Conservation (phyloP, 2,329 filamentous ascomycete species). For the Fusarium sp. region DNA sequence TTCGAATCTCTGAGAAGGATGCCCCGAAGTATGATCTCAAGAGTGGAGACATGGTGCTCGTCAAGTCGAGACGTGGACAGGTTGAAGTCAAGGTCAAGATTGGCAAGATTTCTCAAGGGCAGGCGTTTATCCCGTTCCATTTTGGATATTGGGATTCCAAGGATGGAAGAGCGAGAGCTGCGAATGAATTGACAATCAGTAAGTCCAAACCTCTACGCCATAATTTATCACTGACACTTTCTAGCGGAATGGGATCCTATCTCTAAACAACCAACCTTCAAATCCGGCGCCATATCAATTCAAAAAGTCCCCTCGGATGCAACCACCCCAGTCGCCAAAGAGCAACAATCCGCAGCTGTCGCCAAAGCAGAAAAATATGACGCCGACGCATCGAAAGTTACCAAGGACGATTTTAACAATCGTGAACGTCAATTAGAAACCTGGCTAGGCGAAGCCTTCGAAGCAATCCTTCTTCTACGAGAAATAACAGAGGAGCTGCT, state of each 20-base stretch:
- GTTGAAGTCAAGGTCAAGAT: neutral
- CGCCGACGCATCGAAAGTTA: accelerated
- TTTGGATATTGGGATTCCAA: neutral
- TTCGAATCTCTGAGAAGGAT: neutral
- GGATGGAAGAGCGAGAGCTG: neutral
- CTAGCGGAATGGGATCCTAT: neutral
- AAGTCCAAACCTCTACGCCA: neutral
- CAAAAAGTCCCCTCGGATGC: accelerated
- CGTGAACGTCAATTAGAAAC: neutral
- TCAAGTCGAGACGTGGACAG: neutral
- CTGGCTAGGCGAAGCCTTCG: neutral
- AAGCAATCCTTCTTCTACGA: neutral
- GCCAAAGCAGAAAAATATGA: neutral
- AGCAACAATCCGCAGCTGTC: neutral
- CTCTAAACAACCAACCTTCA: neutral
- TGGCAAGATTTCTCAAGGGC: neutral
- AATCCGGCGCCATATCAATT: neutral
- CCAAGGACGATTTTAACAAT: accelerated
- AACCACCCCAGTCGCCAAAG: neutral
- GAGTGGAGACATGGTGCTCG: neutral
- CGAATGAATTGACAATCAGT: neutral
- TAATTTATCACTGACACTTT: too few relatives aligned
- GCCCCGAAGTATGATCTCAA: neutral
- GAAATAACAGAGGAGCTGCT: neutral
- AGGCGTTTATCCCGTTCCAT: neutral